phyloP scores from a whole-genome alignment of 768 basidiomycete species.

The Calocybe gangraenosa region DNA sequence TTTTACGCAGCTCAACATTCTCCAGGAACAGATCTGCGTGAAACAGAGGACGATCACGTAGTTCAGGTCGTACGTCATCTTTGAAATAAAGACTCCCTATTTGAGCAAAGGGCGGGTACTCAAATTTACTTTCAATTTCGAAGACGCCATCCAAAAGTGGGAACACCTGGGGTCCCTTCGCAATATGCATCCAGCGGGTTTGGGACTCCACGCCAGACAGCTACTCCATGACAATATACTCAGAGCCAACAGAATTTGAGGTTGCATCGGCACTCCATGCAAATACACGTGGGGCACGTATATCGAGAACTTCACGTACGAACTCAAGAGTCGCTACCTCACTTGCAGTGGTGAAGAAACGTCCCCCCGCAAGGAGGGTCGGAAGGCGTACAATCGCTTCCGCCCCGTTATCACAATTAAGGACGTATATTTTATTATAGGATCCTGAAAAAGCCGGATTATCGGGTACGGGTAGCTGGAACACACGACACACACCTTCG shows the following conservation, averaged over 20 bases:
- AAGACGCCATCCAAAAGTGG: slow-evolving; percentile 17
- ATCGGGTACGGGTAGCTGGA: too few species aligned
- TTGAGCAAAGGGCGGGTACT: slow-evolving; percentile 20
- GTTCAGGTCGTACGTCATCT: slow-evolving; percentile 18
- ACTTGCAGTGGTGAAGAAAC: slow-evolving; percentile 27
- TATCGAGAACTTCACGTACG: slow-evolving; percentile 18
- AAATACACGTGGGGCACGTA: slow-evolving; percentile 26
- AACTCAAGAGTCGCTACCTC: slow-evolving; percentile 34
- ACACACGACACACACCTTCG: too few species aligned
- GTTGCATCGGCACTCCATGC: slow-evolving; percentile 23
- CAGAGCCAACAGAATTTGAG: slow-evolving; percentile 23
- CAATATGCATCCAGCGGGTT: slow-evolving; percentile 15
- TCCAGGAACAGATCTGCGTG: not conserved
- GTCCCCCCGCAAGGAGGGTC: slow-evolving; percentile 21
- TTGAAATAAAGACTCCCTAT: slow-evolving; percentile 33
- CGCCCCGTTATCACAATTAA: slow-evolving; percentile 14
- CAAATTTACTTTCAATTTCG: slow-evolving; percentile 18
- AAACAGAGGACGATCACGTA: slow-evolving; percentile 13
- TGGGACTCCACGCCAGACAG: slow-evolving; percentile 18
- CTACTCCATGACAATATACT: slow-evolving; percentile 32
- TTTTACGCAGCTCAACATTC: slow-evolving; percentile 1
- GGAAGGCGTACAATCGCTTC: slow-evolving; percentile 18
- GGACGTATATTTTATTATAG: slow-evolving; percentile 15
- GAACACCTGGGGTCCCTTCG: not conserved
- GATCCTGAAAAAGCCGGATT: too few species aligned